Base-by-base conservation (phyloP, 2,329 filamentous ascomycete species). In the Botrytis pseudocinerea region DNA sequence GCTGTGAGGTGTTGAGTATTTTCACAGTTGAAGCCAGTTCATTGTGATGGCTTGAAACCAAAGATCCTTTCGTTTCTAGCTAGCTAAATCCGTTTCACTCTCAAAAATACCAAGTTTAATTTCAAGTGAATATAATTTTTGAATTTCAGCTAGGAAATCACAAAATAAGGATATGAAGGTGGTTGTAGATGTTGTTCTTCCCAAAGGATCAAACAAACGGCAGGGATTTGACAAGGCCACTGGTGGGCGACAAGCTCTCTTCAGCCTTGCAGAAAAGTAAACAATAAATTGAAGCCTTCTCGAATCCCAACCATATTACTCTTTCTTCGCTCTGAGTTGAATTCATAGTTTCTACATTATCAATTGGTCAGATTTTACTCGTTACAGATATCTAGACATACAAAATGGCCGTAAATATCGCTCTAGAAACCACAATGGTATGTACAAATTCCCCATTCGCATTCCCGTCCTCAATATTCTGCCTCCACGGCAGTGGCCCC, bases 371-470 rank as follows among this genome's bases (percentile, higher is more conserved):
- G 25, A n/a, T 22, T 35, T 22, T 8, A 18, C 62, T 14, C 18
- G 48, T 38, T 12, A 22, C 12, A 28, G 1, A 71, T 28, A 54
- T 32, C 1, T 35, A 40, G 2, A n/a, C 32, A n/a, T 22, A 35
- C 72, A 76, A 73, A 38, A 95, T 96, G 93, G 86, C 92, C 42
- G 94, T 92, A 74, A 90, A 93, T 78, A 89, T 98, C 74, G 85
- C 90, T 16, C 88, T 98, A 69, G 93, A 97, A 78, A 98, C 95
- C 73, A 91, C 92, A 72, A 93, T 97, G 91, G 94, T 93, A 85
- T n/a, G 35, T 42, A 35, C 28, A 35, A 1, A 38, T 12, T 28
- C 28, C 38, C 7, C 38, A 10, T 14, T 25, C 3, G n/a, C 16
- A n/a, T 40, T 3, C 14, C 25, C 16, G 7, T 32, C 5, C 20